Conservation (phyloP, 306 rosid species). For the Casuarina equisetifolia region DNA sequence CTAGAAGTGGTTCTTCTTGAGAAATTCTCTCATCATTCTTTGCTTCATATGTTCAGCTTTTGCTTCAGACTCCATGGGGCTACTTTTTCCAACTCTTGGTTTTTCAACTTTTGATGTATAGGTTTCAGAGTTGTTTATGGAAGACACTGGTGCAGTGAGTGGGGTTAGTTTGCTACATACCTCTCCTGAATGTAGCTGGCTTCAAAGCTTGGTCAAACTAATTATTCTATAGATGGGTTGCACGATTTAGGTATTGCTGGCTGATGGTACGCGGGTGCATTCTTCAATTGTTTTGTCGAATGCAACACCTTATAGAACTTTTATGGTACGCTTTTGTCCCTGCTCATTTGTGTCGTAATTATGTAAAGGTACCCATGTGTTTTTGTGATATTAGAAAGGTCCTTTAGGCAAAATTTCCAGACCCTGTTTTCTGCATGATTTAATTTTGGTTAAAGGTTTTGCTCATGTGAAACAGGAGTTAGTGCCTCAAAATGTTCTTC, state of each 20-base stretch:
- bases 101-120: conserved; percentile 26
- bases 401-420: not conserved
- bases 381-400: not conserved
- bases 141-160: conserved; percentile 56
- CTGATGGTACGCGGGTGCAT: conserved; percentile 74
- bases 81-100: conserved; percentile 13
- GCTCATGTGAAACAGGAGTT: conserved; percentile 61
- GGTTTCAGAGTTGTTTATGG: conserved; percentile 75
- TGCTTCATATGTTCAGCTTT: not conserved
- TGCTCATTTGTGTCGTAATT: not conserved
- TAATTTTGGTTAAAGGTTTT: conserved; percentile 30
- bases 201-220: conserved; percentile 24
- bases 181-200: conserved; percentile 39
- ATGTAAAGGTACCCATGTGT: not conserved
- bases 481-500: conserved; percentile 60
- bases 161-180: conserved; percentile 62
- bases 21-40: not conserved
- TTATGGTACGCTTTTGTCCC: conserved; percentile 54
- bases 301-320: conserved; percentile 89
- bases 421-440: conserved; percentile 7
- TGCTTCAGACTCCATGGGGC: not conserved
- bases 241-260: conserved; percentile 62
- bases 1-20: not conserved
- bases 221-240: conserved; percentile 30
- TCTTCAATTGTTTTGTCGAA: conserved; percentile 83